Evolutionary conservation across 352 stramenopile species (phyloP).

Genomic region (Discostella stelligera): DNA sequence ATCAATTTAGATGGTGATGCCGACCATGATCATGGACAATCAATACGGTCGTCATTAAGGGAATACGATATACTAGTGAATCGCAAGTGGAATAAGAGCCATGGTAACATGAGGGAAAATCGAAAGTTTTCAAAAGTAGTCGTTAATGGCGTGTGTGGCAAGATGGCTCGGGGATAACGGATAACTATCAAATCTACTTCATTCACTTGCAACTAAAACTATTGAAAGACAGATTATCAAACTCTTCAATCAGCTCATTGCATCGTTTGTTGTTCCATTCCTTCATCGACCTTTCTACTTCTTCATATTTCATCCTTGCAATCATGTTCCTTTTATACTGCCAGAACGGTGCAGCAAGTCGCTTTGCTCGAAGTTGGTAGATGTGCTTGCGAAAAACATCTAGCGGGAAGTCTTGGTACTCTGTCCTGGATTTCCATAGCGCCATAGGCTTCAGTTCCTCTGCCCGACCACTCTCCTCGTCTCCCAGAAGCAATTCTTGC

Average conservation of each 20-base stretch:
- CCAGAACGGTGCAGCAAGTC: conserved; percentile 6
- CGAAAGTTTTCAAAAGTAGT: not conserved
- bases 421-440: conserved; percentile 5
- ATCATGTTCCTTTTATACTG: conserved; percentile 16
- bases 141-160: not conserved
- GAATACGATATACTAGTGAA: no score
- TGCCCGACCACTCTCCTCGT: conserved; percentile 5
- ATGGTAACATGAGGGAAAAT: no score
- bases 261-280: conserved; percentile 1
- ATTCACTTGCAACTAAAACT: not conserved
- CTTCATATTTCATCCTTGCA: conserved; percentile 11
- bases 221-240: not conserved
- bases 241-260: no score
- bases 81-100: no score
- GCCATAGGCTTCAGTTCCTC: conserved; percentile 1
- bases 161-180: not conserved
- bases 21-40: no score
- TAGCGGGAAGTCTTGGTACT: conserved; percentile 19
- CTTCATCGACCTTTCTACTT: conserved; percentile 12
- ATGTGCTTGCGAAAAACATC: conserved; percentile 18
- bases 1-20: no score
- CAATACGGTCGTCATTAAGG: no score
- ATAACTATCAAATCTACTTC: not conserved
- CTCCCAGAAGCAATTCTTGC: conserved; percentile 15
- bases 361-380: conserved; percentile 13